Conservation (phyloP, 768 basidiomycete species). For the Hygrocybe coccinea region DNA sequence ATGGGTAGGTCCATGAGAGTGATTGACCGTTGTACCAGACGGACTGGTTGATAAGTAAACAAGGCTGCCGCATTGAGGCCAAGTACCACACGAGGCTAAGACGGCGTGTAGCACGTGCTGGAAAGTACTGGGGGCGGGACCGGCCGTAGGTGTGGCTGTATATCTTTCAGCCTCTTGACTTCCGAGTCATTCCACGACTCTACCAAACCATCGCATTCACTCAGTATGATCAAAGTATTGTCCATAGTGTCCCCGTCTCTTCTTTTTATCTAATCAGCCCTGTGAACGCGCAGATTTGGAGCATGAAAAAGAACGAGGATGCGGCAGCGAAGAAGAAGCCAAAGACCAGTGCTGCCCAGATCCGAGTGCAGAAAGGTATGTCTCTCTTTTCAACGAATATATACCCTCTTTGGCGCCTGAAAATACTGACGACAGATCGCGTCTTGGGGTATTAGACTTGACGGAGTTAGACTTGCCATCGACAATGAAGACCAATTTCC, state of each 20-base stretch:
- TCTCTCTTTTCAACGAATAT: not conserved
- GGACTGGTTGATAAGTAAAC: conserved; percentile 1
- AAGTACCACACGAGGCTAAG: not conserved
- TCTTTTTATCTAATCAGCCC: conserved; percentile 6
- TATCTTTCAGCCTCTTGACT: not conserved
- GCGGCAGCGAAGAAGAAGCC: conserved; percentile 97
- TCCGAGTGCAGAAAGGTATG: conserved; percentile 98
- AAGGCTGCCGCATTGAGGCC: too few species aligned
- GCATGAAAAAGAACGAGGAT: conserved; percentile 99
- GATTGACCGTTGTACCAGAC: conserved; percentile 29
- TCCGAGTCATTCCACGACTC: too few species aligned
- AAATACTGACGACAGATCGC: conserved; percentile 3
- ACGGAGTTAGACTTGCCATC: conserved; percentile 94
- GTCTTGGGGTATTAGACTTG: conserved; percentile 53
- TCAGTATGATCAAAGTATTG: conserved; percentile 46
- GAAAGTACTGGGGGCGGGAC: conserved; percentile 5
- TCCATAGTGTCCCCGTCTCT: not conserved
- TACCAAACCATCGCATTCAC: conserved; percentile 14
- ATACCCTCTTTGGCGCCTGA: not conserved
- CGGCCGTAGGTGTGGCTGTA: not conserved
- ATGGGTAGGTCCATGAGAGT: conserved; percentile 58
- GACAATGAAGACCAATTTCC: conserved; percentile 94
- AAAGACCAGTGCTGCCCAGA: conserved; percentile 96
- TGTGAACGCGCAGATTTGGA: conserved; percentile 76
- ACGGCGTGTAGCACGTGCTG: not conserved